Conservation (phyloP, 129 eudicot species). For the Scalesia atractyloides region DNA sequence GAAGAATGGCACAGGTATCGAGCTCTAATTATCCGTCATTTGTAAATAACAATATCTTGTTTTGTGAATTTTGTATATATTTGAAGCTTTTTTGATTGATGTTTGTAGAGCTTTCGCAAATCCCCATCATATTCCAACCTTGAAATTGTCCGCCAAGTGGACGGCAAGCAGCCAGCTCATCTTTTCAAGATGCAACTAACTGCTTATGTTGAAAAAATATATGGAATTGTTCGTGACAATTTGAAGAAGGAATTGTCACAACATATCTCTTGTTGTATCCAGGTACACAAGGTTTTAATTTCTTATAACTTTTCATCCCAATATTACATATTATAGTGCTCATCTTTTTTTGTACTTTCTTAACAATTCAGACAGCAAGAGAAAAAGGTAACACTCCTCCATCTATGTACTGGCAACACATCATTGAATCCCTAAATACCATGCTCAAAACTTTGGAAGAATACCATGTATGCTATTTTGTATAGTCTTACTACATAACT, state of each 20-base stretch:
- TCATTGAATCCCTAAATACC: constrained; percentile 51
- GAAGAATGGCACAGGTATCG: constrained; percentile 85
- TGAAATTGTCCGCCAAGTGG: constrained; percentile 68
- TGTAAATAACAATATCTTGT: not conserved
- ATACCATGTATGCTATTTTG: constrained; percentile 53
- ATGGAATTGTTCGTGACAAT: constrained; percentile 77
- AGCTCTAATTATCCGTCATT: constrained; percentile 5
- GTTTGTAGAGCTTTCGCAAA: constrained; percentile 52
- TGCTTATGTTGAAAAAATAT: constrained; percentile 92
- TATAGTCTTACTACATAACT: not conserved
- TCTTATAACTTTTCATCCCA: constrained; percentile 14
- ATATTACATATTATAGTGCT: constrained; percentile 7
- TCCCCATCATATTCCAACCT: constrained; percentile 52
- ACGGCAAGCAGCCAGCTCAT: constrained; percentile 92
- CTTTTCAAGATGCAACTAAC: constrained; percentile 91
- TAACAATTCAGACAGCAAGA: constrained; percentile 43
- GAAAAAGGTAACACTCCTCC: constrained; percentile 47
- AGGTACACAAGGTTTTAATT: constrained; percentile 42
- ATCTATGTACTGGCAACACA: constrained; percentile 55
- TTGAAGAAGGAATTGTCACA: constrained; percentile 61
- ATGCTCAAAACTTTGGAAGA: constrained; percentile 63
- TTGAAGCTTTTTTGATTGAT: constrained; percentile 12
- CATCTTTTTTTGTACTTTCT: constrained; percentile 16
- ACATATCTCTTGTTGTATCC: constrained; percentile 52
- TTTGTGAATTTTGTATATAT: constrained; percentile 9